These are phyloP conservation scores for Kodamaea fukazawae DNA, from an alignment of 805 yeast species.

Conservation along the genomic window DNA sequence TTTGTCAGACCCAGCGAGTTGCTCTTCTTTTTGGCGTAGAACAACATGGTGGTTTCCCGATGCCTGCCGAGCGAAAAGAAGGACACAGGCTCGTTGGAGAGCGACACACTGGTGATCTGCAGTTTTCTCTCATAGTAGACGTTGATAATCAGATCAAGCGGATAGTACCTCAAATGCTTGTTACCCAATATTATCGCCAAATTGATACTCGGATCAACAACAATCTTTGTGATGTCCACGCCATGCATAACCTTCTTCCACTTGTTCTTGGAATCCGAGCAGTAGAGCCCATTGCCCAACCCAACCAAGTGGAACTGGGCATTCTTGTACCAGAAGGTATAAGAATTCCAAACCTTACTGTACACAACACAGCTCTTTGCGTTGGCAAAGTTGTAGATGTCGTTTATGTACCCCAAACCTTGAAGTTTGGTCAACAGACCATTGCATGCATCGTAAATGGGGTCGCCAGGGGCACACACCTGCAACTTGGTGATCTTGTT, in stretches of 20 bases:
- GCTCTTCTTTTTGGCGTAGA: constrained; percentile 53
- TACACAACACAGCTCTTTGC: constrained; percentile 25
- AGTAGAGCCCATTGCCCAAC: constrained; percentile 58
- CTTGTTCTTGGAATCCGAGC: constrained; percentile 42
- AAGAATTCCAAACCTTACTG: constrained; percentile 42
- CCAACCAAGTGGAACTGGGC: constrained; percentile 55
- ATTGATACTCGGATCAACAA: constrained; percentile 55
- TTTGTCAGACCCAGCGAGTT: constrained; percentile 40
- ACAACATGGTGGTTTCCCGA: constrained; percentile 55
- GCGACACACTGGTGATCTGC: constrained; percentile 44
- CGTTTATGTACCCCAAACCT: constrained; percentile 22
- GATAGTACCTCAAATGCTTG: constrained; percentile 57
- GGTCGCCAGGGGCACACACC: constrained; percentile 50
- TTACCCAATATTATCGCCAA: constrained; percentile 59
- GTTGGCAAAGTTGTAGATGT: constrained; percentile 22
- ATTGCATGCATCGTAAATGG: constrained; percentile 36
- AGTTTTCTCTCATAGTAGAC: constrained; percentile 49
- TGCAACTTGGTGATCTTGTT: constrained; percentile 52
- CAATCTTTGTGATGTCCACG: constrained; percentile 53
- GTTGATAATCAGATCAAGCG: constrained; percentile 58
- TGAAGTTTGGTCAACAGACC: constrained; percentile 21
- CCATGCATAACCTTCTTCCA: constrained; percentile 63
- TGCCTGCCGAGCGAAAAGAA: constrained; percentile 72
- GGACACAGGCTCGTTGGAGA: constrained; percentile 48
- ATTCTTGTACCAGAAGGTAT: constrained; percentile 45